Percentiles rank a stretch among this genome's conserved stretches.
Evolutionary conservation across 768 basidiomycete species (phyloP).

Genomic region (Agrocybe pediades): DNA sequence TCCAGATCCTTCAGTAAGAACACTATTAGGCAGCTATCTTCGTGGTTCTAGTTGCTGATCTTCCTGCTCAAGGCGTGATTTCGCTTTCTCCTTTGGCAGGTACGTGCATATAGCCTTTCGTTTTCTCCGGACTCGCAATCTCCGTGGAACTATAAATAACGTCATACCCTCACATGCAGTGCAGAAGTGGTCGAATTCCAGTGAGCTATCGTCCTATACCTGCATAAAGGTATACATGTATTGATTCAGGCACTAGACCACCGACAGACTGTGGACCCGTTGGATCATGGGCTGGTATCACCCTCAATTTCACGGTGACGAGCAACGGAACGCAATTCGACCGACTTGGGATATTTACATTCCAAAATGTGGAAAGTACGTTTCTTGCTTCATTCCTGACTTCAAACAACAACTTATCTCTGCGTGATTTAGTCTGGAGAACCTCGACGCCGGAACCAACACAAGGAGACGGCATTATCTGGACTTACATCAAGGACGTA

Average conservation of each 20-base stretch:
- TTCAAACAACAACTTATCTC: background rate
- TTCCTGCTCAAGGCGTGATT: slow-evolving; percentile 54
- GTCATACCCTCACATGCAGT: slow-evolving; percentile 36
- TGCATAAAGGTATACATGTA: background rate
- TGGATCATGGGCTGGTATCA: slow-evolving; percentile 76
- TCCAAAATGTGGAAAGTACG: slow-evolving; percentile 78
- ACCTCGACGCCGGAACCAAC: slow-evolving; percentile 82
- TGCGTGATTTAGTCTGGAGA: slow-evolving; percentile 59
- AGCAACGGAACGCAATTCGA: slow-evolving; percentile 80
- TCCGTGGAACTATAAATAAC: background rate
- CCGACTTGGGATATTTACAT: slow-evolving; percentile 70
- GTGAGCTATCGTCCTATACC: slow-evolving; percentile 31
- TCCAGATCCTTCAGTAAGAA: slow-evolving; percentile 59
- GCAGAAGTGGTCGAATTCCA: slow-evolving; percentile 64
- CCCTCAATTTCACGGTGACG: slow-evolving; percentile 76
- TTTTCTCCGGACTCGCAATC: background rate
- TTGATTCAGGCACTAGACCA: slow-evolving; percentile 44
- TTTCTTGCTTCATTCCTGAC: background rate
- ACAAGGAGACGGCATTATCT: slow-evolving; percentile 65
- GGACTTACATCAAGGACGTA: slow-evolving; percentile 79
- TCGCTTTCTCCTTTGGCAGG: slow-evolving; percentile 71
- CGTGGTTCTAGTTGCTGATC: background rate
- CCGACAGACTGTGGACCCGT: slow-evolving; percentile 69
- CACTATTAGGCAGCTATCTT: background rate
- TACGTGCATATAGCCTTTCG: slow-evolving; percentile 23